Base-by-base conservation (phyloP, 2,329 filamentous ascomycete species). In the Ophiostoma quercus region DNA sequence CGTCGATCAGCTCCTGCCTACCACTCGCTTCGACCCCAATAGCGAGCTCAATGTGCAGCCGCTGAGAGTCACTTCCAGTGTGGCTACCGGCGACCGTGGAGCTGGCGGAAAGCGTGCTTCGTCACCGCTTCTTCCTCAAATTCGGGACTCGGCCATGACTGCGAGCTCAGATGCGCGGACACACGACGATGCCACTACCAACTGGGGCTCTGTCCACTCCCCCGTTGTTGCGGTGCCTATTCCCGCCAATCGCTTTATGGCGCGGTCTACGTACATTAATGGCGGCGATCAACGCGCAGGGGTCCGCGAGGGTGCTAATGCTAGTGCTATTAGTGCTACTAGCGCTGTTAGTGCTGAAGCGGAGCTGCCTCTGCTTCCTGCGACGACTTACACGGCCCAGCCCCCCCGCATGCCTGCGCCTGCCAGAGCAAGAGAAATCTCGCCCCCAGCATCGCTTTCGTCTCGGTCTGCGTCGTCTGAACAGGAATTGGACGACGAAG, bases 121-220 rank as follows among this genome's bases (percentile, higher is more conserved):
- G 2, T 86, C 84, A 19, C 83, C 83, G 2, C 78, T 85, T 1
- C 77, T 86, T 9, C 70, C 72, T 0, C 70, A 72, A 0, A 71
- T 76, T 16, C 79, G 79, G 67, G 78, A 77, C 34, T 79, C 78
- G 14, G 75, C 75, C 12, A 75, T 75, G 73, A 79, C 77, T 39
- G 77, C 78, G 41, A 77, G 75, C 32, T 81, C 78, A 32, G 78
- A 73, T 41, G 78, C 75, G 34, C 77, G 76, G 51, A 76, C 75
- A 1, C 74, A 76, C 14, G 82, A 83, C 37, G 81, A 84, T 66
- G 76, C 75, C 1, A 80, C 77, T 5, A 82, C 81, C 19, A 79
- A 81, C 71, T 84, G 83, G 82, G 83, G 80, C 65, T 84, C 83
- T 2, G 77, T 84, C n/a, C 79, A 84, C 71, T 85, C 84, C 12